phyloP scores from a whole-genome alignment of 306 rosid genomes.

The Fragaria vesca region DNA sequence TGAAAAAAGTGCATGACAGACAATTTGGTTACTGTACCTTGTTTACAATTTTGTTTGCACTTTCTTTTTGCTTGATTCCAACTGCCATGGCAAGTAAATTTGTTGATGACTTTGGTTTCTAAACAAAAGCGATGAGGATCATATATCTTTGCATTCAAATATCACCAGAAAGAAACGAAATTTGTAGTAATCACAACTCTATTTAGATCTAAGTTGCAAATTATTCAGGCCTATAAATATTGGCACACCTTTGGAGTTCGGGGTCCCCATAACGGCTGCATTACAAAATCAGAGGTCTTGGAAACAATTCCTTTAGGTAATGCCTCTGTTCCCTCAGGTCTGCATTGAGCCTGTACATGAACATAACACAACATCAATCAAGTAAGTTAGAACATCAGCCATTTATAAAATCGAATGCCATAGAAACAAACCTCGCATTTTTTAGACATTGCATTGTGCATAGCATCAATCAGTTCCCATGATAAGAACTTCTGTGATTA shows the following conservation, averaged over 20 bases:
- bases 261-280: constrained; percentile 41
- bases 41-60: constrained; percentile 57
- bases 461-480: constrained; percentile 19
- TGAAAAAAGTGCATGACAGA: not conserved
- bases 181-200: not conserved
- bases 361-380: not conserved
- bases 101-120: constrained; percentile 45
- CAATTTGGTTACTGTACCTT: constrained; percentile 43
- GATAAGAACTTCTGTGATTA: constrained; percentile 23
- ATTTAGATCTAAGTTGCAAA: not conserved
- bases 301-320: constrained; percentile 42
- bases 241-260: not conserved
- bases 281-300: constrained; percentile 39
- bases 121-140: not conserved
- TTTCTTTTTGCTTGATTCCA: constrained; percentile 66
- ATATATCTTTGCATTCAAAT: not conserved
- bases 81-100: constrained; percentile 76
- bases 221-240: not conserved
- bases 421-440: constrained; percentile 28
- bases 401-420: no score
- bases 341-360: constrained; percentile 18
- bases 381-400: not conserved
- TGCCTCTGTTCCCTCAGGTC: constrained; percentile 27
- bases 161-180: not conserved
- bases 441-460: constrained; percentile 15